Evolutionary conservation across 768 basidiomycete species (phyloP).

Genomic region (Xerocomus potaroensis): DNA sequence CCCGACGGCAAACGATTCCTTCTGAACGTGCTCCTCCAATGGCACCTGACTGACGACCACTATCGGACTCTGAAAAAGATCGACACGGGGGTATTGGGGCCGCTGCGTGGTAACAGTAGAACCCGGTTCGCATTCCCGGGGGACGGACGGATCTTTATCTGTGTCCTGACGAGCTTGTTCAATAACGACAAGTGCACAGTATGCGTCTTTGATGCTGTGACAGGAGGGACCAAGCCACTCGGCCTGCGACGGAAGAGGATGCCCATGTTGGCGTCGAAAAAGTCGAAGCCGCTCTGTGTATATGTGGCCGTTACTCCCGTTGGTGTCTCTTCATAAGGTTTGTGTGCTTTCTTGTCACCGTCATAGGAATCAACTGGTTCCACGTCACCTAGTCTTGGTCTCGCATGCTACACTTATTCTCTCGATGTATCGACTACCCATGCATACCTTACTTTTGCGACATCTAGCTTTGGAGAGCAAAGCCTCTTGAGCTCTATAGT

Average conservation of each 20-base stretch:
- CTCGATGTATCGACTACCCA: conserved; percentile 68
- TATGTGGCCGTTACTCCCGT: conserved; percentile 50
- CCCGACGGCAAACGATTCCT: conserved; percentile 9
- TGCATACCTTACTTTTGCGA: conserved; percentile 57
- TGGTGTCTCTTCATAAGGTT: conserved; percentile 62
- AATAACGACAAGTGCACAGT: not conserved
- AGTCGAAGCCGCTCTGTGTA: conserved; percentile 48
- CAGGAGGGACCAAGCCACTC: not conserved
- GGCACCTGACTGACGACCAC: conserved; percentile 1
- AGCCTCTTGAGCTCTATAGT: conserved; percentile 53
- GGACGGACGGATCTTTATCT: conserved; percentile 7
- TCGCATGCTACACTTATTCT: conserved; percentile 75
- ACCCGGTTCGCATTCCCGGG: conserved; percentile 2
- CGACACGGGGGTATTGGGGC: conserved; percentile 3
- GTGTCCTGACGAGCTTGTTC: conserved; percentile 2
- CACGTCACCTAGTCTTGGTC: conserved; percentile 41
- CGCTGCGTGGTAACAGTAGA: not conserved
- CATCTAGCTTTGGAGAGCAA: conserved; percentile 49
- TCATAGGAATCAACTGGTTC: not conserved
- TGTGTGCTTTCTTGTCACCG: not conserved
- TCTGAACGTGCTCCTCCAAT: not conserved
- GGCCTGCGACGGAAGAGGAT: conserved; percentile 16
- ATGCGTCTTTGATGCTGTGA: conserved; percentile 4
- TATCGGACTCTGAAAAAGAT: conserved; percentile 2
- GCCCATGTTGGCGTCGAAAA: conserved; percentile 40